These are phyloP conservation scores for Paxillus involutus DNA, from an alignment of 768 basidiomycete genomes.

Conservation along the genomic window DNA sequence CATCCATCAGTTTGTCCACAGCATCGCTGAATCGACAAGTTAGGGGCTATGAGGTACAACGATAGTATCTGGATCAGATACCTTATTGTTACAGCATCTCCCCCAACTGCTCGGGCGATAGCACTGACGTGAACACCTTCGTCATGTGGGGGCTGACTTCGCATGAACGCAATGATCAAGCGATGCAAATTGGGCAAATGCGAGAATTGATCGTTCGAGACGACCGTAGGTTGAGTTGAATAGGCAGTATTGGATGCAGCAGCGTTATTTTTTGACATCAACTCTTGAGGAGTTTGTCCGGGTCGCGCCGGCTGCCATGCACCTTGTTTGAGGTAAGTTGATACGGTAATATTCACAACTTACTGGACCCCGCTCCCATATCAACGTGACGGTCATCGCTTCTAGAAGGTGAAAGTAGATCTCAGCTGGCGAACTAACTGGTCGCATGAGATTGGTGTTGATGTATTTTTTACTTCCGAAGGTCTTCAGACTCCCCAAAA, in stretches of 20 bases:
- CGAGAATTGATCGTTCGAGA: conserved; percentile 45
- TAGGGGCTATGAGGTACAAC: background rate
- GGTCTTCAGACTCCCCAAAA: conserved; percentile 78
- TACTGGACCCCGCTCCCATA: conserved; percentile 67
- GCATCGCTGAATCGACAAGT: conserved; percentile 50
- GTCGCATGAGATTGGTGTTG: conserved; percentile 72
- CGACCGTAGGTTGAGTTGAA: conserved; percentile 33
- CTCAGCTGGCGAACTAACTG: conserved; percentile 70
- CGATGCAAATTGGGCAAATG: conserved; percentile 60
- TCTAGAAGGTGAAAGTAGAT: conserved; percentile 82
- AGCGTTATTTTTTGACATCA: conserved; percentile 7
- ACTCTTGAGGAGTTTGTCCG: conserved; percentile 24
- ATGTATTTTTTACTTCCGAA: conserved; percentile 84
- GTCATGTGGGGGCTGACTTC: conserved; percentile 39
- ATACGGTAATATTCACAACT: conserved; percentile 19
- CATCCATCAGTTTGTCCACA: conserved; percentile 75
- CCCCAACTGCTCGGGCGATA: conserved; percentile 66
- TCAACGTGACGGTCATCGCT: conserved; percentile 64
- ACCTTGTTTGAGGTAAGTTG: background rate
- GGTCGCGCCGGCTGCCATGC: conserved; percentile 32
- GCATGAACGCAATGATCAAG: conserved; percentile 66
- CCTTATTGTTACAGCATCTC: conserved; percentile 64
- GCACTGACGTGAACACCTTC: conserved; percentile 77
- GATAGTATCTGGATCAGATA: conserved; percentile 25
- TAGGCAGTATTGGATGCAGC: conserved; percentile 41